Evolutionary conservation across 1,139 yeast genomes (phyloP).

Genomic region (Hyphopichia fennica): DNA sequence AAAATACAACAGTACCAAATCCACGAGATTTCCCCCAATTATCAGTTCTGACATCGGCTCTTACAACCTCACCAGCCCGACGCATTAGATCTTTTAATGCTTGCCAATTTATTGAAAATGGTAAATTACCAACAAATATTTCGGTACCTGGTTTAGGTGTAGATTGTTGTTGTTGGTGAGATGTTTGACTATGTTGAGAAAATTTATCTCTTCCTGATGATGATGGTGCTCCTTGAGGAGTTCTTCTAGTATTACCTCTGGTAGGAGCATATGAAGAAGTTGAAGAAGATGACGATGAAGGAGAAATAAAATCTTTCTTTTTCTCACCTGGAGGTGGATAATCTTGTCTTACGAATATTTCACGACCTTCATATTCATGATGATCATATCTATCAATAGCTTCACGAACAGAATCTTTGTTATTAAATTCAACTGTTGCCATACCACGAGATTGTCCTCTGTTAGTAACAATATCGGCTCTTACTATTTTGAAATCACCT

Average conservation of each 20-base stretch:
- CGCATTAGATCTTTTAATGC: slow-evolving; percentile 82
- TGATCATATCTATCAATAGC: slow-evolving; percentile 78
- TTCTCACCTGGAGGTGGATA: slow-evolving; percentile 68
- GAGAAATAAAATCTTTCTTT: slow-evolving; percentile 18
- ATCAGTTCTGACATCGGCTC: slow-evolving; percentile 77
- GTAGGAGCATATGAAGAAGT: slow-evolving; percentile 1
- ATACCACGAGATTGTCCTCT: slow-evolving; percentile 87
- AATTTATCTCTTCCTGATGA: slow-evolving; percentile 3
- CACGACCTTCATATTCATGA: slow-evolving; percentile 69
- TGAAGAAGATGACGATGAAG: not conserved
- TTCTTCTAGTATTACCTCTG: slow-evolving; percentile 2
- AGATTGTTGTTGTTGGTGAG: slow-evolving; percentile 13
- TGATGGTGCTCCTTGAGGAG: slow-evolving; percentile 12
- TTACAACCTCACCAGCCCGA: slow-evolving; percentile 68
- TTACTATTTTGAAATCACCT: slow-evolving; percentile 67
- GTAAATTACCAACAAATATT: slow-evolving; percentile 79
- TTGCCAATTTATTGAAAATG: slow-evolving; percentile 81
- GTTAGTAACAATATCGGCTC: slow-evolving; percentile 85
- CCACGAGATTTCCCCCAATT: slow-evolving; percentile 82
- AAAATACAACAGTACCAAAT: slow-evolving; percentile 73
- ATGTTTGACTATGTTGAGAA: slow-evolving; percentile 14
- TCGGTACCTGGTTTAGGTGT: slow-evolving; percentile 53
- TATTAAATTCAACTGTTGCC: slow-evolving; percentile 88
- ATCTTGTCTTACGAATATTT: slow-evolving; percentile 87
- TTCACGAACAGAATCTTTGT: slow-evolving; percentile 63